These are phyloP conservation scores for Oemleria cerasiformis DNA, from an alignment of 306 rosid species.

Conservation along the genomic window DNA sequence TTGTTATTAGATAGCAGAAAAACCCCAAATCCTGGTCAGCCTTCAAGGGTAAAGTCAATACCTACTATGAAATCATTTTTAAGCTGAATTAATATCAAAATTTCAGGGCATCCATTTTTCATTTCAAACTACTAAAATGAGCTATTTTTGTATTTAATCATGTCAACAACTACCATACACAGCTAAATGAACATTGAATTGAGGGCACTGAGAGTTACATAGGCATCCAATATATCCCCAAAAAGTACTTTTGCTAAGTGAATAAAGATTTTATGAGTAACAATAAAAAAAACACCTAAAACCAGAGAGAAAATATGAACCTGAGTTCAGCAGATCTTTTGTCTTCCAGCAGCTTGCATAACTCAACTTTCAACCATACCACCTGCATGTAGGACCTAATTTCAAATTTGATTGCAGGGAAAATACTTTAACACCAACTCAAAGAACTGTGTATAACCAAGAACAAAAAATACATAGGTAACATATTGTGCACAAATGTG, in stretches of 20 bases:
- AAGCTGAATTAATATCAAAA: neutral
- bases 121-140: neutral
- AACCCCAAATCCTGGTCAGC: constrained; percentile 1
- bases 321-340: constrained; percentile 88
- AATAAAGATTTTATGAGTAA: neutral
- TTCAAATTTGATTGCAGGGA: constrained; percentile 18
- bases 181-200: neutral
- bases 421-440: neutral
- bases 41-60: neutral
- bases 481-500: neutral
- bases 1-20: neutral
- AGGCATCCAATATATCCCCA: neutral
- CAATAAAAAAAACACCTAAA: neutral
- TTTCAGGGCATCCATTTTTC: neutral
- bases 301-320: constrained; percentile 36
- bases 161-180: neutral
- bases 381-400: constrained; percentile 57
- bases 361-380: constrained; percentile 80
- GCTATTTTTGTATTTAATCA: neutral
- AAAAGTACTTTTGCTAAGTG: neutral
- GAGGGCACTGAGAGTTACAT: neutral
- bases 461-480: neutral
- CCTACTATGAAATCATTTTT: neutral
- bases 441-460: neutral
- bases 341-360: constrained; percentile 82